Evolutionary conservation across 352 stramenopile species (phyloP), one percentile per base, ranked within the genome.

Genomic region (Thraustotheca clavata): DNA sequence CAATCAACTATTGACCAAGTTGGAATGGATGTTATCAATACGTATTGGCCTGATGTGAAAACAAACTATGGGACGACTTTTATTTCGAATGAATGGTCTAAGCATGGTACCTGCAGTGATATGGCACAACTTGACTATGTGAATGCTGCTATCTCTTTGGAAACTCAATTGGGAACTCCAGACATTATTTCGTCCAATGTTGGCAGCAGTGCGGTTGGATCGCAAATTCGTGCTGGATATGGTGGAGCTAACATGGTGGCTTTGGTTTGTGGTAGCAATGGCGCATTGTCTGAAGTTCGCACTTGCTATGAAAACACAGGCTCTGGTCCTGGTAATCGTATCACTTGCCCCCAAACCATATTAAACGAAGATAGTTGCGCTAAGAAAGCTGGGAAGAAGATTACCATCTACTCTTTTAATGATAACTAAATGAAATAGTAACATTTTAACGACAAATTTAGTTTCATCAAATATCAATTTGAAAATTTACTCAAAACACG

Each of bases 81-180:
- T 65, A 97, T 90, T 89, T 76, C 82, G 60, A 91, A 98, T 70
- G 92, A 98, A 71, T 98, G 92, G 92, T 83, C 71, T 29, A 93
- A 95, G 49, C 92, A 98, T 68, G 92, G 92, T 33, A 97, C 92
- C 43, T 98, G 92, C 76, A 94, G 86, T 11, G 88, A 88, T 0
- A 74, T 97, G 3, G 59, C 66, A n/a, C 81, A 96, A 69, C 59
- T 83, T 47, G 73, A 77, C 33, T 97, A 96, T 75, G 96, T 97
- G 72, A 69, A 68, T 26, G 39, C 76, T n/a, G 87, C 87, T 16
- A 70, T 97, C 12, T 70, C 80, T 36, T 73, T 94, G 67, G 71
- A 91, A 20, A 38, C 36, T 16, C 75, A 77, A 62, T 89, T 91
- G 57, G 79, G 73, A 52, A 60, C 50, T 8, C 80, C 81, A 0